Evolutionary conservation across 257 asterid species (phyloP), one percentile per base, ranked within the genome.

Genomic region (Avicennia marina): DNA sequence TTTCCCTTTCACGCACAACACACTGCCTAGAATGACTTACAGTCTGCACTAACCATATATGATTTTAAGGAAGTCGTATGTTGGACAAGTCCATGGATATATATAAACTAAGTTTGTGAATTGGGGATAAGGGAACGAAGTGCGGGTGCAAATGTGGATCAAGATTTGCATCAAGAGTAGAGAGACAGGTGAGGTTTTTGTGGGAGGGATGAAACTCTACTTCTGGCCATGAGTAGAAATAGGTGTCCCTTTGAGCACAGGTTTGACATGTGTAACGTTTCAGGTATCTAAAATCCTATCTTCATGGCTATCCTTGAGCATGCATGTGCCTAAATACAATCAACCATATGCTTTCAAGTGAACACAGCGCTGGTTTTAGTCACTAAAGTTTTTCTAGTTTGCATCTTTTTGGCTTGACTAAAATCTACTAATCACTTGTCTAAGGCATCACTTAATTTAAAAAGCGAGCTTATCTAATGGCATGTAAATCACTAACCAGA

Each of bases 161-260:
- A 48, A 26, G 55, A 64, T 53, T 50, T 48, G 43, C 31, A 48
- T 64, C 21, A 7, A 1, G 59, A 33, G 58, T 49, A 24, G 56
- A 51, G 38, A 15, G 74, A 63, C 65, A 56, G 68, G 69, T 57
- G 78, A 68, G 71, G 69, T 45, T 66, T 77, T 66, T 56, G 49
- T 29, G 36, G 83, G 75, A 42, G 65, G 22, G 53, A 12, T 29
- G 50, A 17, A 42, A 40, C 20, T 12, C 36, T 6, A 59, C 26
- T 53, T 26, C 29, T 65, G 82, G 79, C 46, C 66, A 50, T 7
- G 81, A 75, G 81, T 53, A 22, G 29, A 67, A 39, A 60, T 65
- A 71, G 84, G 17, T 31, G 59, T 15, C 10, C 0, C 11, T 19
- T 60, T 20, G 38, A 63, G 33, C 24, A 67, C 10, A 7, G 54